Base-by-base conservation (phyloP, 192 early-diverging fungal species). In the Pilaira anomala region DNA sequence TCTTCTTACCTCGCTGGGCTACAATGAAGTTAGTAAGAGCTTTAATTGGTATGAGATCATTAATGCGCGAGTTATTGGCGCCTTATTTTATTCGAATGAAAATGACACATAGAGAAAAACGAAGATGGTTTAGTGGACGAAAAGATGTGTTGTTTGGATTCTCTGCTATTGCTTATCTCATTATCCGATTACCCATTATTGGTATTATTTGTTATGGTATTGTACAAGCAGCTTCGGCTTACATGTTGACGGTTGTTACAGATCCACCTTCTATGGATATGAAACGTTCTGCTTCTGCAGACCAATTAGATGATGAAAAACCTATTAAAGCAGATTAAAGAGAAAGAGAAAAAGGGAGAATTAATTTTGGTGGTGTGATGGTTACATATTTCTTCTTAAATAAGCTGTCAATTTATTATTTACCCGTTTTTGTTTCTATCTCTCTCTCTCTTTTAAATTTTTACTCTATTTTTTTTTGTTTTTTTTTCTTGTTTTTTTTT, bases 41-140 rank as follows among this genome's bases (percentile, higher is more conserved):
- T 1, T 76, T 83, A 50, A 71, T 83, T 64, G 77, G 73, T 22
- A 79, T 78, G 65, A 69, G 83, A 29, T 63, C 76, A 1, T 60
- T 86, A 42, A 84, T 76, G 51, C 76, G 85, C 16, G 85, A 86
- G 69, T 61, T 86, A 16, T 44, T 86, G 36, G 85, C 84, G 39
- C 85, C 85, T n/a, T 86, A 84, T 68, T 86, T 86, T 70, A 71
- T 73, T 25, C 57, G 83, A 19, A 65, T 83, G 53, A 61, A 69
- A 1, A 75, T 84, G 72, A 67, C 56, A 14, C 67, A 73, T 58
- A 69, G 72, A 30, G 73, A 75, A 40, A 80, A 76, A 54, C 73
- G 74, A 19, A 68, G 76, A 51, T 86, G 85, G 85, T 86, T 83
- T 66, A 71, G 62, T 40, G 75, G 75, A 29, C 66, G 83, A 19